These are phyloP conservation scores for Monosporascus sp. DNA, from an alignment of 2,329 filamentous ascomycete species.

Conservation along the genomic window DNA sequence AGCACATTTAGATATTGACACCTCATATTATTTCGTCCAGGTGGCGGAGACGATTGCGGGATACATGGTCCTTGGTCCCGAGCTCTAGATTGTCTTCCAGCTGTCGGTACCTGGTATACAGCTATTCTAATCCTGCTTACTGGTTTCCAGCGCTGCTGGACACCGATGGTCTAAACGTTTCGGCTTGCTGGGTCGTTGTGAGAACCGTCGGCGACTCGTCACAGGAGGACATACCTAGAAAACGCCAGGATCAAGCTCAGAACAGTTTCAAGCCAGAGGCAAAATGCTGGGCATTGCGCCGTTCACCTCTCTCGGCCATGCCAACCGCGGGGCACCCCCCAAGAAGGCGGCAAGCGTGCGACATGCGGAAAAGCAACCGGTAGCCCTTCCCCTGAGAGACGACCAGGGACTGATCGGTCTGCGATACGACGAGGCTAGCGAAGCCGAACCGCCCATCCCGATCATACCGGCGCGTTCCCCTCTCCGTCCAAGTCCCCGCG, in stretches of 20 bases:
- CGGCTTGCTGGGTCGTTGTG: background rate
- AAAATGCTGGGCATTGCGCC: conserved; percentile 13
- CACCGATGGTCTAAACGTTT: background rate
- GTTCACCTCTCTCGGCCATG: background rate
- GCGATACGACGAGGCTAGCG: conserved; percentile 56
- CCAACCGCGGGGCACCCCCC: conserved; percentile 10
- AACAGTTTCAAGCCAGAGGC: background rate
- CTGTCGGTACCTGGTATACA: background rate
- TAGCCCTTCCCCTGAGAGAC: conserved; percentile 38
- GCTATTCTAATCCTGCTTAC: background rate
- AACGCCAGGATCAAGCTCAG: background rate
- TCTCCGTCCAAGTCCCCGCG: conserved; percentile 25
- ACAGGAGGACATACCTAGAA: background rate
- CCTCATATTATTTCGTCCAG: too few relatives aligned
- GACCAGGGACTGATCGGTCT: conserved; percentile 48
- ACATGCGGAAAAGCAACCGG: conserved; percentile 33
- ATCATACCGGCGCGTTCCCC: conserved; percentile 39
- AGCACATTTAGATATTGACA: too few relatives aligned
- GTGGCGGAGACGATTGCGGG: too few relatives aligned
- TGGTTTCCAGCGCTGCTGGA: background rate
- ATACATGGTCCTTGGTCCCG: too few relatives aligned
- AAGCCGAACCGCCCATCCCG: conserved; percentile 53
- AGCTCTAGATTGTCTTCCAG: too few relatives aligned
- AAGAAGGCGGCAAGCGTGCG: conserved; percentile 36
- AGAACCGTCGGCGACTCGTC: background rate